Base-by-base conservation (phyloP, 768 basidiomycete genomes). In the Nidularia pulvinata region DNA sequence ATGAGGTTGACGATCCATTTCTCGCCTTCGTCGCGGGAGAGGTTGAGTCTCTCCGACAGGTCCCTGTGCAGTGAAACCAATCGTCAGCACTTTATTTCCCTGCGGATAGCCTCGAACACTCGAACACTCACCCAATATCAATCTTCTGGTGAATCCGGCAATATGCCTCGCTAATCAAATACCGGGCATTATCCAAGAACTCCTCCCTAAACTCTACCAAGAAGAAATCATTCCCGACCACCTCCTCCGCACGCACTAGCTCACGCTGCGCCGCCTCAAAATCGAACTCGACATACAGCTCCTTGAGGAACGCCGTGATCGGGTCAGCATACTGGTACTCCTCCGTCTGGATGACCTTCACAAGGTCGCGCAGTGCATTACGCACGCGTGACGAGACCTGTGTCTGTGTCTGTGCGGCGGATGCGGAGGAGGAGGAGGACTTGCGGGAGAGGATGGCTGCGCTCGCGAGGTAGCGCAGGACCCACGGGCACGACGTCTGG, bases 1-100 rank as follows among this genome's bases (percentile, higher is more conserved):
- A 98, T 97, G 56, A 98, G 89, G 76, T 98, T 98, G 63, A 98
- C 97, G 57, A 98, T 96, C 96, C 96, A 99, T 64, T 96, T 96
- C 68, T 99, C 97, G 49, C 96, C 97, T 65, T 98, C 97, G 59
- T 94, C 94, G 42, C 80, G 84, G n/a, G 91, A 88, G 47, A 98
- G 81, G 69, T 98, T 98, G 11, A 98, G 80, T 7, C 96, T 86
- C 63, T 93, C 89, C 7, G 95, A 97, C 10, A 98, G 83, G 64
- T 97, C 93, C 55, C 94, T 95, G 25, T 46, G 13, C 25, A 25
- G 14, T 22, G 13, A 33, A 48, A 4, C 6, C 5, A 55, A 16
- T 34, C 48, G 19, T 55, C 14, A 11, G 16, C 48, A 33, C 25
- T 25, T 25, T 25, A 25, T 25, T 25, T 25, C 25, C 1, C 25